Evolutionary conservation across 495 filamentous ascomycete species (phyloP).

Genomic region (Hyphodiscus hymeniophilus): DNA sequence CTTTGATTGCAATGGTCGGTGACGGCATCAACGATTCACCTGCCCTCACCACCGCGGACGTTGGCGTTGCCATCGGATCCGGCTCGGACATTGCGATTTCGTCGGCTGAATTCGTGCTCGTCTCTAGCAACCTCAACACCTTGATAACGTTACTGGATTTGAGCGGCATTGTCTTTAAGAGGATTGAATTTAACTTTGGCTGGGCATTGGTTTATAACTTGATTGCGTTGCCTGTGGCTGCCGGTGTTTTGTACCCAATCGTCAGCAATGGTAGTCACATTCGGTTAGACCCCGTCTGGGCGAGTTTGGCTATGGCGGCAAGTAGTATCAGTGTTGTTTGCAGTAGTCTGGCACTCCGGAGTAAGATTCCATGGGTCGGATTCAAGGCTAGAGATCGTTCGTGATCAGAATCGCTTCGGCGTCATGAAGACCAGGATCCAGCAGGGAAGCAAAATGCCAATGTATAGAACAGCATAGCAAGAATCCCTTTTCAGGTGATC

Average conservation of each 20-base stretch:
- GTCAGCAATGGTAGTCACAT: conserved; percentile 42
- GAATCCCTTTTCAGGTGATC: no score
- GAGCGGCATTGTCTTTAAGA: conserved; percentile 59
- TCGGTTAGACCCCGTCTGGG: conserved; percentile 73
- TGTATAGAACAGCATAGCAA: no score
- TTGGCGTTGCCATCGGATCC: conserved; percentile 76
- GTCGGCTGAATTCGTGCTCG: conserved; percentile 77
- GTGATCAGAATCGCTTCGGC: no score
- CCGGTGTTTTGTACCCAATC: conserved; percentile 71
- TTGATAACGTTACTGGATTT: conserved; percentile 69
- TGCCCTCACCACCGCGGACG: conserved; percentile 69
- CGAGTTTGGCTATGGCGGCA: conserved; percentile 76
- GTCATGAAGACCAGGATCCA: no score
- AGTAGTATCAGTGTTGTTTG: conserved; percentile 74
- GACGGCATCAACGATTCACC: conserved; percentile 90
- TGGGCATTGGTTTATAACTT: conserved; percentile 89
- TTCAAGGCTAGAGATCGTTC: conserved; percentile 30
- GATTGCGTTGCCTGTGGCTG: conserved; percentile 72
- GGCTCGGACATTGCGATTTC: conserved; percentile 82
- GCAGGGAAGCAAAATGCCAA: no score
- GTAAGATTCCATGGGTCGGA: conserved; percentile 36
- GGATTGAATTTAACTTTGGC: conserved; percentile 79
- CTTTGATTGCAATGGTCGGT: conserved; percentile 35
- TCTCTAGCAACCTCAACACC: conserved; percentile 59
- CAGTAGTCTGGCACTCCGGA: conserved; percentile 61